Evolutionary conservation across 495 filamentous ascomycete species (phyloP).

Genomic region (Penicillium cosmopolitanum): DNA sequence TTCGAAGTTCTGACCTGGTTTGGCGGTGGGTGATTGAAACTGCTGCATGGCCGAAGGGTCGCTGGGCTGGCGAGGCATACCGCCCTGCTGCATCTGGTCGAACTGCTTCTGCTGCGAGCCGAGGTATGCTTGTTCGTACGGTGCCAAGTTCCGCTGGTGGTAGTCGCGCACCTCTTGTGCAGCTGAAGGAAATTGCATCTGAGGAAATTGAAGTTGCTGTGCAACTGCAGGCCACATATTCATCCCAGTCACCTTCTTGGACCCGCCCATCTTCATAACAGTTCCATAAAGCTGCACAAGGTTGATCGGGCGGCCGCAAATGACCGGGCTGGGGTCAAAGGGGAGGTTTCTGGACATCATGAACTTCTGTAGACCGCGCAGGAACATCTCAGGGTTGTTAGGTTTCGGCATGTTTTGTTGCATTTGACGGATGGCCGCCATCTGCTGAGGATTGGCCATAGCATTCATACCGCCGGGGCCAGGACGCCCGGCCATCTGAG

Average conservation of each 20-base stretch:
- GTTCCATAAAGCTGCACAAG: constrained; percentile 74
- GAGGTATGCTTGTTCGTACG: constrained; percentile 75
- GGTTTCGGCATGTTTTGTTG: constrained; percentile 68
- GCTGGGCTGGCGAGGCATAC: constrained; percentile 36
- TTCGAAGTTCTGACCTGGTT: constrained; percentile 39
- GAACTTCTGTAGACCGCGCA: constrained; percentile 71
- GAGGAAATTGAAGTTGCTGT: constrained; percentile 65
- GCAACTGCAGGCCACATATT: constrained; percentile 76
- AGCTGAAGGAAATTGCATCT: constrained; percentile 65
- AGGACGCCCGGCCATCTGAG: constrained; percentile 46
- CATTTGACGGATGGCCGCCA: constrained; percentile 53
- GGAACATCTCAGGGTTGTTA: constrained; percentile 68
- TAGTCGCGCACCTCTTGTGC: constrained; percentile 68
- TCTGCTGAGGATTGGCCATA: constrained; percentile 50
- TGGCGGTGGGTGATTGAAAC: constrained; percentile 44
- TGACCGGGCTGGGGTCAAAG: constrained; percentile 68
- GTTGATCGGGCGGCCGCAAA: constrained; percentile 71
- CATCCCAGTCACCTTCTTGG: constrained; percentile 66
- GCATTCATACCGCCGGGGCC: constrained; percentile 45
- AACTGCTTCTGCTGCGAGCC: constrained; percentile 61
- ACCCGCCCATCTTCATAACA: constrained; percentile 79
- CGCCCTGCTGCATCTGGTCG: constrained; percentile 54
- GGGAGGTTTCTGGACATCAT: constrained; percentile 70
- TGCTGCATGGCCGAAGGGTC: constrained; percentile 41
- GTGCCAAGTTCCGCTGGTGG: constrained; percentile 72